These are phyloP conservation scores for Nasturtium officinale DNA, from an alignment of 345 rosid genomes.

Conservation along the genomic window DNA sequence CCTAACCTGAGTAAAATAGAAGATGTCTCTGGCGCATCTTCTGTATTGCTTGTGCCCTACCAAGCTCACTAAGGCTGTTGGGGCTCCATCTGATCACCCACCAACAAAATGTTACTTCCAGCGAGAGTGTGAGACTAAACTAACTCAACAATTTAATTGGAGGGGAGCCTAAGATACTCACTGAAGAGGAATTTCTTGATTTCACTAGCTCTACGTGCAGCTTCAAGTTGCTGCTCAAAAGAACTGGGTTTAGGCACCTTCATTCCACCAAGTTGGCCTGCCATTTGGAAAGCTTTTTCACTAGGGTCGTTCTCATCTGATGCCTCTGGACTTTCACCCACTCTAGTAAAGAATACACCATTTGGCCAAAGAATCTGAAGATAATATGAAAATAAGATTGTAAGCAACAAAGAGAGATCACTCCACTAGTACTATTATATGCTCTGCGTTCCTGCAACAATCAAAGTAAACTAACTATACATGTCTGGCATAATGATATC, in stretches of 20 bases:
- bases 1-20: constrained; percentile 88
- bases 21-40: constrained; percentile 92
- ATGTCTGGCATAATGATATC: constrained; percentile 1
- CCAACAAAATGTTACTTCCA: constrained; percentile 7
- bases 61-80: constrained; percentile 84
- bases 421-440: neutral
- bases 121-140: neutral
- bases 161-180: constrained; percentile 45
- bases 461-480: neutral
- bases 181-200: constrained; percentile 83
- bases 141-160: neutral
- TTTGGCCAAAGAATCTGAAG: constrained; percentile 87
- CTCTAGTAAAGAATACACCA: constrained; percentile 75
- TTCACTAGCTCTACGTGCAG: constrained; percentile 83
- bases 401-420: constrained; percentile 19
- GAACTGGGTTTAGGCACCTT: constrained; percentile 58
- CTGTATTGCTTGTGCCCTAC: constrained; percentile 89
- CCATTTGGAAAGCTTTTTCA: constrained; percentile 46
- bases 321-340: constrained; percentile 44
- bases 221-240: constrained; percentile 84
- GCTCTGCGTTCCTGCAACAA: neutral
- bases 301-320: constrained; percentile 44
- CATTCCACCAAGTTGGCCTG: constrained; percentile 58
- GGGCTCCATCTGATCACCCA: constrained; percentile 79
- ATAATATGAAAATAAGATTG: constrained; percentile 3